Evolutionary conservation across 73 alveolate genomes (phyloP), one percentile per base, ranked within the genome.

Genomic region (Urostyla sp.): DNA sequence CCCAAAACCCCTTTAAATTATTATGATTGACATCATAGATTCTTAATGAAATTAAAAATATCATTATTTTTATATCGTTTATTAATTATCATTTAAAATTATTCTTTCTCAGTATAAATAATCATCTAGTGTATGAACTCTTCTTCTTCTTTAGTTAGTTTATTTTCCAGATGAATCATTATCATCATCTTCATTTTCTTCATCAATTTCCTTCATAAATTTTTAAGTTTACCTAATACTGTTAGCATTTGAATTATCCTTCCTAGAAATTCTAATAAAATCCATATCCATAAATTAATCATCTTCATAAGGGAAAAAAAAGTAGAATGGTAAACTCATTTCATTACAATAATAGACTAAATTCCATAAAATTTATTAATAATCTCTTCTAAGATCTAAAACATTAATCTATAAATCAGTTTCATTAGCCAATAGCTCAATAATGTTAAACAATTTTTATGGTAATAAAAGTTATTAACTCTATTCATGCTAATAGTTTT

Each of bases 291-390:
- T 54, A 27, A 36, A 24, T 20, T 61, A 75, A 40, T 83, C 76
- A 56, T 84, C 90, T 75, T 89, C 95, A 76, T 89, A 89, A 20
- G 95, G 95, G 10, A 89, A 49, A 46, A 89, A 75, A 44, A 89
- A 89, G 80, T 89, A 92, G 72, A 75, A 89, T 49, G 93, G 95
- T 48, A 89, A 51, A 32, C 54, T 67, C 49, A 84, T 72, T 45
- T 84, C 78, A 75, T 84, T 84, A 58, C 83, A 89, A 80, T 89
- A 89, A 74, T 82, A 89, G 35, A 89, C 76, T 27, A 84, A 46
- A 85, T 89, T 89, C 95, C 95, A 89, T 54, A 84, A 89, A 57
- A 89, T 43, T 6, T 69, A 20, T 23, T 69, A 46, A 31, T 69
- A 46, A 8, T 24, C 49, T 32, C 30, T 5, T 2, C 83, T 23